phyloP scores from a whole-genome alignment of 805 yeast species.

The Nakazawaea ernobii region DNA sequence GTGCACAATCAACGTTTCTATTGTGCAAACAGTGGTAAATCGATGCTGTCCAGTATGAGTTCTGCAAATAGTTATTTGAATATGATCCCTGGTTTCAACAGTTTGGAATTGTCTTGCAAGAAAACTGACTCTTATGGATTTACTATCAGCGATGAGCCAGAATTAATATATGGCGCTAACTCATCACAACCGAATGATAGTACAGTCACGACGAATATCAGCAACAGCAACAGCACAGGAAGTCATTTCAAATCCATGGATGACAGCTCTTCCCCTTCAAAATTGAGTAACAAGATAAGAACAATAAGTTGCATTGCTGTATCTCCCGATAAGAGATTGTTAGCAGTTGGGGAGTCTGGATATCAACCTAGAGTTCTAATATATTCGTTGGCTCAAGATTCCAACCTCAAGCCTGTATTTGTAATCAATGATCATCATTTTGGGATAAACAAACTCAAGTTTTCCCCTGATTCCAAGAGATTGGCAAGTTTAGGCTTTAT shows the following conservation, averaged over 20 bases:
- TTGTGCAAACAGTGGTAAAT: slow-evolving; percentile 36
- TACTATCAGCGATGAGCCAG: slow-evolving; percentile 25
- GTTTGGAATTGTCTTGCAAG: slow-evolving; percentile 7
- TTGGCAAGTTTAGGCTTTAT: slow-evolving; percentile 61
- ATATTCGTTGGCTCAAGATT: slow-evolving; percentile 49
- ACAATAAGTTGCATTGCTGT: slow-evolving; percentile 53
- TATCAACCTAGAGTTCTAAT: slow-evolving; percentile 60
- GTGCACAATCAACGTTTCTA: slow-evolving; percentile 39
- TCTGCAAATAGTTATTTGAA: slow-evolving; percentile 27
- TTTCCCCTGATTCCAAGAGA: slow-evolving; percentile 51
- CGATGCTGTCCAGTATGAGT: background rate
- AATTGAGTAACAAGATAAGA: slow-evolving; percentile 34
- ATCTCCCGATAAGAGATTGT: slow-evolving; percentile 44
- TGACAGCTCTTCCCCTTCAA: slow-evolving; percentile 15
- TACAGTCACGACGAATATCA: slow-evolving; percentile 1
- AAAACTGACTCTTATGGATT: slow-evolving; percentile 31
- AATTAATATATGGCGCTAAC: slow-evolving; percentile 16
- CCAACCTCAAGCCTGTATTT: slow-evolving; percentile 43
- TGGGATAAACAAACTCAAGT: slow-evolving; percentile 51
- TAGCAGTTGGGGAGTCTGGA: slow-evolving; percentile 71
- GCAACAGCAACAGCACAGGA: slow-evolving; percentile 7
- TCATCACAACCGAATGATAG: slow-evolving; percentile 16
- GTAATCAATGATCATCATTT: slow-evolving; percentile 57
- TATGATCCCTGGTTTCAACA: slow-evolving; percentile 16
- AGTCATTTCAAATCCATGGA: slow-evolving; percentile 13